phyloP scores from a whole-genome alignment of 2,329 filamentous ascomycete genomes.

The Aspergillus sp. region DNA sequence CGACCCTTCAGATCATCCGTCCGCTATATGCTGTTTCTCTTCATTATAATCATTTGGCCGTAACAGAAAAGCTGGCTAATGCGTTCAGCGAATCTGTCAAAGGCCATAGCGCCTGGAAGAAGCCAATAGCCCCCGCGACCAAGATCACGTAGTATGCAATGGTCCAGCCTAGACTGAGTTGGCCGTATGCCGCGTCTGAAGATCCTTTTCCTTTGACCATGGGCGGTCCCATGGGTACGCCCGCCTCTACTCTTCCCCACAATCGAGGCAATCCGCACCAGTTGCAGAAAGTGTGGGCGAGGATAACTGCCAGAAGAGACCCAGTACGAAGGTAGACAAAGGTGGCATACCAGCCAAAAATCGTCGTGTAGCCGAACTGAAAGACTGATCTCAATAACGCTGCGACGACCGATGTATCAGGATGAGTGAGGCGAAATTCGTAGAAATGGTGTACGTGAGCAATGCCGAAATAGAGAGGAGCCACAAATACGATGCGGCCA shows the following conservation, averaged over 20 bases:
- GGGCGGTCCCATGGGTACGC: constrained; percentile 40
- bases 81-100: constrained; percentile 62
- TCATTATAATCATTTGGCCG: background rate
- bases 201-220: constrained; percentile 45
- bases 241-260: constrained; percentile 72
- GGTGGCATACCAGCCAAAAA: constrained; percentile 91
- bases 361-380: constrained; percentile 85
- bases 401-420: constrained; percentile 63
- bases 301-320: constrained; percentile 72
- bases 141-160: constrained; percentile 77
- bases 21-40: background rate
- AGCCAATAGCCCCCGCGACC: constrained; percentile 68
- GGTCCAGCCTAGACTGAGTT: constrained; percentile 63
- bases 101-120: constrained; percentile 70
- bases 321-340: constrained; percentile 87
- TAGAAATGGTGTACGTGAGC: constrained; percentile 96
- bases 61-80: constrained; percentile 35
- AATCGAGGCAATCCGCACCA: constrained; percentile 84
- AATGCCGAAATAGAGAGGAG: constrained; percentile 86
- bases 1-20: background rate
- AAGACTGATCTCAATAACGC: constrained; percentile 73
- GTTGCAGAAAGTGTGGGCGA: constrained; percentile 89
- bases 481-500: constrained; percentile 70
- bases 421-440: constrained; percentile 83
- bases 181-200: constrained; percentile 27